Percentiles rank a stretch among this genome's conserved stretches.
phyloP scores from a whole-genome alignment of 129 eudicot species.

The Deinandra increscens region DNA sequence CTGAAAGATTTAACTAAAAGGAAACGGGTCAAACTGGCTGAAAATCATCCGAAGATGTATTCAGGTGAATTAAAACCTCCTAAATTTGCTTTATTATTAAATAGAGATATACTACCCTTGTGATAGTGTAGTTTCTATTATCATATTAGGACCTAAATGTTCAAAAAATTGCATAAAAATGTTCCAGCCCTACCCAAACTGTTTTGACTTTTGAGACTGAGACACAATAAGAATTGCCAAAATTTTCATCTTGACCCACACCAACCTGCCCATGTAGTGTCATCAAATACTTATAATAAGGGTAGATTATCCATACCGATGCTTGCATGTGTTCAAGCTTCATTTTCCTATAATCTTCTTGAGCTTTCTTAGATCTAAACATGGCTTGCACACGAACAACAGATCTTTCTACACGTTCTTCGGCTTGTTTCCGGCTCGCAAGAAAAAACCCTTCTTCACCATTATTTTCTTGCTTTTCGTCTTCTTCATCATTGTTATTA shows the following conservation, averaged over 20 bases:
- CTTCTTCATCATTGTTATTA: conserved; percentile 18
- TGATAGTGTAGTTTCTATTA: neutral
- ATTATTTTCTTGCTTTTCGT: conserved; percentile 40
- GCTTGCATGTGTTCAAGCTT: conserved; percentile 67
- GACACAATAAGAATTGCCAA: neutral
- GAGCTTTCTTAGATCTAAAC: conserved; percentile 90
- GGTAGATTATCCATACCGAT: conserved; percentile 39
- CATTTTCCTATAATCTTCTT: conserved; percentile 82
- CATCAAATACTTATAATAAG: neutral
- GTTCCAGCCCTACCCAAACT: neutral
- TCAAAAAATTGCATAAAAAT: neutral
- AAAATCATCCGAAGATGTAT: neutral
- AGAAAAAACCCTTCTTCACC: conserved; percentile 79
- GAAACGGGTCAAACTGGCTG: neutral
- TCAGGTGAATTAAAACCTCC: neutral
- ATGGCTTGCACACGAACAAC: conserved; percentile 93
- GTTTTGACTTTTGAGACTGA: too few relatives aligned
- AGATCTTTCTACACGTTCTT: conserved; percentile 93
- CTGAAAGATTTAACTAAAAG: neutral
- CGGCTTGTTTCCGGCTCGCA: conserved; percentile 94
- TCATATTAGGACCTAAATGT: conserved; percentile 2
- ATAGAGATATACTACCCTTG: neutral
- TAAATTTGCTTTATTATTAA: neutral
- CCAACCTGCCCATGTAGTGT: neutral
- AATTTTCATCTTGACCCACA: neutral